Evolutionary conservation across 179 eudicot species (phyloP).

Genomic region (Patellifolia procumbens): DNA sequence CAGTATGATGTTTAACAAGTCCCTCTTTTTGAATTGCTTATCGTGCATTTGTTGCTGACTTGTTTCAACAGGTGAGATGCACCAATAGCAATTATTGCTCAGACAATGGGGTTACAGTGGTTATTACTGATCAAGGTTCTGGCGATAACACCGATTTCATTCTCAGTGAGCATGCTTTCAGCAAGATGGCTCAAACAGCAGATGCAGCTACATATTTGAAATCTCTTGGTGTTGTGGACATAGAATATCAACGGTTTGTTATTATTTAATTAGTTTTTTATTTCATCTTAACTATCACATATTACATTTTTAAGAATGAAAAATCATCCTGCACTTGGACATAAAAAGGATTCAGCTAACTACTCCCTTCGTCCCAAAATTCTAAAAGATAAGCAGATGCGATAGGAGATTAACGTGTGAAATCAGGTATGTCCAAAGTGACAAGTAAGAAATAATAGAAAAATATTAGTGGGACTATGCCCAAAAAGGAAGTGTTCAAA

Average conservation of each 20-base stretch:
- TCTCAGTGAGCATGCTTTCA: conserved; percentile 60
- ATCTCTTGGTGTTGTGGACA: conserved; percentile 57
- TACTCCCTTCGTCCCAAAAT: no score
- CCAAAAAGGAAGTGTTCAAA: no score
- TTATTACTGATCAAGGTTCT: conserved; percentile 65
- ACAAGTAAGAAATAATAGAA: no score
- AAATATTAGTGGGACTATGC: no score
- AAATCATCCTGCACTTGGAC: neutral
- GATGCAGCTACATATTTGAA: conserved; percentile 51
- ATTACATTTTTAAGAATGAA: neutral
- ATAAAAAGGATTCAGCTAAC: neutral
- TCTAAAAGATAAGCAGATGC: no score
- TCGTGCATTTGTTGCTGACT: neutral
- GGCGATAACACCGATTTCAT: conserved; percentile 62
- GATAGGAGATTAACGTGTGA: no score
- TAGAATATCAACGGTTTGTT: conserved; percentile 68
- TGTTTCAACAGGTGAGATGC: conserved; percentile 59
- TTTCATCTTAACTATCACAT: neutral
- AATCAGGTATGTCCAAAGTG: no score
- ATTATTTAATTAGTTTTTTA: neutral
- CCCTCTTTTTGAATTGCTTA: neutral
- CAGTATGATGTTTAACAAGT: neutral
- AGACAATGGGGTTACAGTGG: conserved; percentile 60
- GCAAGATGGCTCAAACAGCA: conserved; percentile 62
- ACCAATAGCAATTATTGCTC: conserved; percentile 59